Conservation (phyloP, 2,329 filamentous ascomycete species). For the Phialocephala sp. region DNA sequence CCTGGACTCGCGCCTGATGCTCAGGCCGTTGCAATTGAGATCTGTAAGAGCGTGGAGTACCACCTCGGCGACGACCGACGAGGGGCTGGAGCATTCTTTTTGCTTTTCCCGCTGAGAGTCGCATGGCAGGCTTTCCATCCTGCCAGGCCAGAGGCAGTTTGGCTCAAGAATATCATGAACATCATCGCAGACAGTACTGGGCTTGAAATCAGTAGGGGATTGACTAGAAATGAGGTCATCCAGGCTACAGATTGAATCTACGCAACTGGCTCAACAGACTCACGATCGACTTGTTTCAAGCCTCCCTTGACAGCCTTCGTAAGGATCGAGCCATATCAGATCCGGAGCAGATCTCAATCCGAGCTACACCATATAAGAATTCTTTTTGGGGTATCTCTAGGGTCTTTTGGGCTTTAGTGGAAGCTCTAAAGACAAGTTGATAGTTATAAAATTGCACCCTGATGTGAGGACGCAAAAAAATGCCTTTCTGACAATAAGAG, state of each 20-base stretch:
- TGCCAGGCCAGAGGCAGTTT: not conserved
- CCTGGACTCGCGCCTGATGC: slow-evolving; percentile 13
- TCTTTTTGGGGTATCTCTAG: too few relatives aligned
- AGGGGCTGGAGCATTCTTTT: slow-evolving; percentile 10
- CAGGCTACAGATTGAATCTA: not conserved
- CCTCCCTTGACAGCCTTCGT: too few relatives aligned
- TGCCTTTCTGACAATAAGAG: too few relatives aligned
- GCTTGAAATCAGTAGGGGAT: slow-evolving; percentile 6
- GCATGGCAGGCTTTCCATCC: slow-evolving; percentile 4
- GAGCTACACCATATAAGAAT: too few relatives aligned
- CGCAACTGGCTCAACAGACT: not conserved
- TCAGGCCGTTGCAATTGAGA: slow-evolving; percentile 4
- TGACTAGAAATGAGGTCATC: not conserved
- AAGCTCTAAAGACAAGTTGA: too few relatives aligned
- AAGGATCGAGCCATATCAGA: too few relatives aligned
- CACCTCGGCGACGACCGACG: not conserved
- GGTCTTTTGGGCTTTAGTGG: too few relatives aligned
- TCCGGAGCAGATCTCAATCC: too few relatives aligned
- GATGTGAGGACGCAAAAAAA: too few relatives aligned
- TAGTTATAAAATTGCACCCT: too few relatives aligned
- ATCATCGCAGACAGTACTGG: slow-evolving; percentile 3
- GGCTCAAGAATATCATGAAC: not conserved
- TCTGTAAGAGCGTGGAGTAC: slow-evolving; percentile 18
- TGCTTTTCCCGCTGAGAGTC: slow-evolving; percentile 16
- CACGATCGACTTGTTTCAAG: too few relatives aligned